Conservation (phyloP, 2,329 filamentous ascomycete genomes). For the Aschersonia sp. region DNA sequence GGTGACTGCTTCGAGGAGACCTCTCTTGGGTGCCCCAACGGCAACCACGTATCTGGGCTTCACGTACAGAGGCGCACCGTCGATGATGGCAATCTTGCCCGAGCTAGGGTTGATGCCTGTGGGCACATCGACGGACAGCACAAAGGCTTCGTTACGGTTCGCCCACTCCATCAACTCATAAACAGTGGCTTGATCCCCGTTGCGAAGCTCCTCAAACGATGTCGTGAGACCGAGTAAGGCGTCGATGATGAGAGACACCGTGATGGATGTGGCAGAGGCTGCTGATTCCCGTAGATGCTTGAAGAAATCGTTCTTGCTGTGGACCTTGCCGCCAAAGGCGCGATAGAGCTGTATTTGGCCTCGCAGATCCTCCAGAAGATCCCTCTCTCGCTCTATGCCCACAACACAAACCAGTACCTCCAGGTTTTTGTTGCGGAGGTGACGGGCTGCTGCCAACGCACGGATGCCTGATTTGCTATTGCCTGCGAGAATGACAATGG, state of each 20-base stretch:
- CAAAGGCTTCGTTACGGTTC: conserved; percentile 70
- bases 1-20: conserved; percentile 63
- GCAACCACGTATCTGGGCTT: conserved; percentile 72
- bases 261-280: conserved; percentile 25
- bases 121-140: conserved; percentile 81
- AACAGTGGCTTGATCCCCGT: conserved; percentile 67
- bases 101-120: conserved; percentile 73
- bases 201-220: conserved; percentile 76
- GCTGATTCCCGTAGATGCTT: conserved; percentile 39
- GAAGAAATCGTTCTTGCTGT: conserved; percentile 45
- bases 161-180: conserved; percentile 91
- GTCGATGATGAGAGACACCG: conserved; percentile 73
- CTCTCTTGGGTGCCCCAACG: conserved; percentile 75
- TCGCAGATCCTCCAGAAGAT: conserved; percentile 65
- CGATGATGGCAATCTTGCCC: conserved; percentile 50
- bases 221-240: conserved; percentile 76
- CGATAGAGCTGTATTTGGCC: conserved; percentile 75
- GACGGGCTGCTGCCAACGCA: conserved; percentile 72
- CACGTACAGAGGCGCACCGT: conserved; percentile 68
- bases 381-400: conserved; percentile 68
- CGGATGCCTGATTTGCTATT: conserved; percentile 84
- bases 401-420: conserved; percentile 74
- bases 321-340: conserved; percentile 65
- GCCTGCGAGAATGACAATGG: conserved; percentile 71
- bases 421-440: conserved; percentile 71